Percentiles rank a stretch among this genome's conserved stretches.
Evolutionary conservation across 1,139 yeast genomes (phyloP).

Genomic region (Debaryomyces coudertii): DNA sequence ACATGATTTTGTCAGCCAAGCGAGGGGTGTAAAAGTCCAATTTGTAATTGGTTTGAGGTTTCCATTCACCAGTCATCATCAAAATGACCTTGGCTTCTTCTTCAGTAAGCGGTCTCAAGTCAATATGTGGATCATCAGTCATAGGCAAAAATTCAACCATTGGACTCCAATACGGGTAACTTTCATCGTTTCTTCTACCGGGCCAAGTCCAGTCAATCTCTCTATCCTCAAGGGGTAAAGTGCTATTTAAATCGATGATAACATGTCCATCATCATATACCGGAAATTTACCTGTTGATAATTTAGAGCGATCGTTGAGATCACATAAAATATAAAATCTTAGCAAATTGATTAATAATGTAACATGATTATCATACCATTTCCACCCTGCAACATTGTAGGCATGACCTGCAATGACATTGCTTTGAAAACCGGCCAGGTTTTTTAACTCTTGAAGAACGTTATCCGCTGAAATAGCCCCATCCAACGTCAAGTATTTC

Average conservation of each 20-base stretch:
- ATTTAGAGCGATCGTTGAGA: constrained; percentile 2
- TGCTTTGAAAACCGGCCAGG: constrained; percentile 2
- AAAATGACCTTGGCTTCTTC: constrained; percentile 1
- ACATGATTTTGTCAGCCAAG: constrained; percentile 1
- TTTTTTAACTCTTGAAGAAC: constrained; percentile 3
- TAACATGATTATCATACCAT: constrained; percentile 1
- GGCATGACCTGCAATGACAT: not conserved
- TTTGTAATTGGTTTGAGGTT: constrained; percentile 3
- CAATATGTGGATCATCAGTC: constrained; percentile 3
- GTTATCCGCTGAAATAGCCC: not conserved
- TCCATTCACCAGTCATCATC: constrained; percentile 6
- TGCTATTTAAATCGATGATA: not conserved
- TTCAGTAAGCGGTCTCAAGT: constrained; percentile 3
- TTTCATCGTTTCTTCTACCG: constrained; percentile 1
- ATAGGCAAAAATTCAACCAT: constrained; percentile 1
- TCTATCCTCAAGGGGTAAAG: constrained; percentile 1
- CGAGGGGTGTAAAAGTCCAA: constrained; percentile 5
- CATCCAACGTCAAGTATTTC: constrained; percentile 1
- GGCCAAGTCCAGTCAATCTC: constrained; percentile 2
- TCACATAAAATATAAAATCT: not conserved
- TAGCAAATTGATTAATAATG: not conserved
- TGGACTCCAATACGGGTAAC: constrained; percentile 5
- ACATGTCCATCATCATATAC: constrained; percentile 6
- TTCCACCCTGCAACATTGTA: constrained; percentile 3
- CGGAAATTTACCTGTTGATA: constrained; percentile 2